Evolutionary conservation across 257 asterid species (phyloP).

Genomic region (Primulina huaijiensis): DNA sequence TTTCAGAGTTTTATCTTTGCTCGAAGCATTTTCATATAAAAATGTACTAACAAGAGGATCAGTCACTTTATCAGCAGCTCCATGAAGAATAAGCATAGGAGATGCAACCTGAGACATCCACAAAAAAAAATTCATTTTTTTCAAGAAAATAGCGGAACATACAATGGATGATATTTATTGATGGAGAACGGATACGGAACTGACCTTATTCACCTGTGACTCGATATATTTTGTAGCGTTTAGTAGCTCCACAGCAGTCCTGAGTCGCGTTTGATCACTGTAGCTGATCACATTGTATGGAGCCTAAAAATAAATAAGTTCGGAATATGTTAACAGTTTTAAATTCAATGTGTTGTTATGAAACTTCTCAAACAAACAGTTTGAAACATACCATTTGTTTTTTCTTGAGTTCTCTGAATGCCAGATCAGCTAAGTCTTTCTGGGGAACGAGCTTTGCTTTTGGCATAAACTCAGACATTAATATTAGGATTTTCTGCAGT

Average conservation of each 20-base stretch:
- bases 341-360: background rate
- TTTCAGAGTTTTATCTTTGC: constrained; percentile 79
- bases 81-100: constrained; percentile 88
- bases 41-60: constrained; percentile 85
- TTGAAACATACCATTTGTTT: constrained; percentile 51
- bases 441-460: constrained; percentile 89
- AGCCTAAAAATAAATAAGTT: constrained; percentile 46
- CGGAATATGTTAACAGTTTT: background rate
- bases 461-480: constrained; percentile 66
- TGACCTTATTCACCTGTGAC: constrained; percentile 71
- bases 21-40: constrained; percentile 59
- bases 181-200: background rate
- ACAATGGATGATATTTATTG: background rate
- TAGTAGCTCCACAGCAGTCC: constrained; percentile 87
- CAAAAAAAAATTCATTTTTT: background rate
- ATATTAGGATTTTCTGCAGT: constrained; percentile 69
- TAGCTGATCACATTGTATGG: constrained; percentile 85
- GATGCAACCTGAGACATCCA: constrained; percentile 50
- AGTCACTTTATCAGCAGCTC: constrained; percentile 90
- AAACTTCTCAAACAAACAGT: background rate
- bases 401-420: constrained; percentile 70
- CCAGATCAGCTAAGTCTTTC: constrained; percentile 81
- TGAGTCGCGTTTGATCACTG: constrained; percentile 75
- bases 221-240: constrained; percentile 80
- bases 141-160: background rate